phyloP scores from a whole-genome alignment of 2,329 filamentous ascomycete species.

The Penicillium aurantiogriseum region DNA sequence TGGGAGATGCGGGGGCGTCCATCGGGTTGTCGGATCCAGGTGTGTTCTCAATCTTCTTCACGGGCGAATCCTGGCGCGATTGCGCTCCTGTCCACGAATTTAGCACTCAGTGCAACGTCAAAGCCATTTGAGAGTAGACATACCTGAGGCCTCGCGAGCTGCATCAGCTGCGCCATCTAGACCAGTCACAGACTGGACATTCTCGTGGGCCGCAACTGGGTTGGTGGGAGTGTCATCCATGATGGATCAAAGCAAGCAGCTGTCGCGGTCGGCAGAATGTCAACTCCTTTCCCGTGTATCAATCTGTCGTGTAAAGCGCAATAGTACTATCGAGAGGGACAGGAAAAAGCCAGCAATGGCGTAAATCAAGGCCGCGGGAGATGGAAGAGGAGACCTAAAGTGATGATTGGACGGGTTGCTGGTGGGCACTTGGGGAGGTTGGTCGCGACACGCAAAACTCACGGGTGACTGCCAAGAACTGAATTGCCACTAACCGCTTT shows the following conservation, averaged over 20 bases:
- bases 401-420: slow-evolving; percentile 26
- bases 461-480: slow-evolving; percentile 31
- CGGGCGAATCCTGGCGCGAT: slow-evolving; percentile 33
- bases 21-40: slow-evolving; percentile 62
- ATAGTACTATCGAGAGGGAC: slow-evolving; percentile 2
- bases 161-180: slow-evolving; percentile 32
- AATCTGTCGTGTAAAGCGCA: slow-evolving; percentile 18
- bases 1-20: slow-evolving; percentile 65
- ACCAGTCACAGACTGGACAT: slow-evolving; percentile 27
- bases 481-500: slow-evolving; percentile 18
- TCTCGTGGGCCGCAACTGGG: slow-evolving; percentile 28
- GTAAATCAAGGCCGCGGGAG: slow-evolving; percentile 7
- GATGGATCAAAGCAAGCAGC: slow-evolving; percentile 28
- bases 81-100: slow-evolving; percentile 30
- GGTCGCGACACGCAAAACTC: slow-evolving; percentile 37
- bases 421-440: slow-evolving; percentile 32
- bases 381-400: slow-evolving; percentile 15
- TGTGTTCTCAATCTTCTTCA: slow-evolving; percentile 30
- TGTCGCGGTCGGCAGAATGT: slow-evolving; percentile 33
- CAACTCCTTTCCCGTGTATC: slow-evolving; percentile 32
- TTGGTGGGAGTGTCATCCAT: slow-evolving; percentile 40
- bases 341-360: slow-evolving; percentile 7
- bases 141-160: slow-evolving; percentile 34
- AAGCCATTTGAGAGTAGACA: slow-evolving; percentile 16
- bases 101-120: slow-evolving; percentile 19